Evolutionary conservation across 2,329 filamentous ascomycete species (phyloP), one percentile per base, ranked within the genome.

Genomic region (Fusarium drepaniforme): DNA sequence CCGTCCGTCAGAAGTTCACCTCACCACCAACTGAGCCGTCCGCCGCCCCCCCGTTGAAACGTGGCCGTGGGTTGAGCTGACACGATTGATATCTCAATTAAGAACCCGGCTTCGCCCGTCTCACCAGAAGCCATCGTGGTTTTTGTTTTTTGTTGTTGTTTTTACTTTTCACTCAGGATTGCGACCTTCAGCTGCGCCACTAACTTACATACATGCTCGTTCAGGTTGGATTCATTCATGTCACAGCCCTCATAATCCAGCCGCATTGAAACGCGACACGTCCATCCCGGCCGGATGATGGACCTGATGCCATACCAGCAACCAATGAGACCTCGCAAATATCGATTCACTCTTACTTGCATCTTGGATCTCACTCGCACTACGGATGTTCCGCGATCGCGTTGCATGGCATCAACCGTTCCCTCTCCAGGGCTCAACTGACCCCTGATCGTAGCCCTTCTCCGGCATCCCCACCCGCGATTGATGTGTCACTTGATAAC

Each of bases 391-490:
- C 35, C 37, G 49, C 66, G 53, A 72, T 77, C 67, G 64, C 44
- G 67, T 77, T 69, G 65, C 65, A 75, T 77, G 13, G 38, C 30
- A 70, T 67, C 64, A 44, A 63, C 35, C 49, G 28, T 72, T 72
- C 70, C 63, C 63, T 77, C 63, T 71, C 56, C 53, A 71, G 64
- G n/a, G 51, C 61, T 56, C 66, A 53, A 58, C 42, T 69, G n/a
- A 63, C 65, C 62, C 53, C 68, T 56, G 40, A 42, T 67, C 65
- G 53, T 70, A 33, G 63, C 42, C 28, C 38, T 51, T 57, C 46
- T 53, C 44, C 60, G 30, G 25, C 46, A 42, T 74, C 60, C 61
- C 61, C 64, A 68, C 68, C 25, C 33, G 28, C 30, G 23, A 57
- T 40, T 33, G 23, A 58, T 66, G 60, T 53, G 46, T 49, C 51